Conservation (phyloP, 2,329 filamentous ascomycete genomes). For the Lasiodiplodia gonubiensis region DNA sequence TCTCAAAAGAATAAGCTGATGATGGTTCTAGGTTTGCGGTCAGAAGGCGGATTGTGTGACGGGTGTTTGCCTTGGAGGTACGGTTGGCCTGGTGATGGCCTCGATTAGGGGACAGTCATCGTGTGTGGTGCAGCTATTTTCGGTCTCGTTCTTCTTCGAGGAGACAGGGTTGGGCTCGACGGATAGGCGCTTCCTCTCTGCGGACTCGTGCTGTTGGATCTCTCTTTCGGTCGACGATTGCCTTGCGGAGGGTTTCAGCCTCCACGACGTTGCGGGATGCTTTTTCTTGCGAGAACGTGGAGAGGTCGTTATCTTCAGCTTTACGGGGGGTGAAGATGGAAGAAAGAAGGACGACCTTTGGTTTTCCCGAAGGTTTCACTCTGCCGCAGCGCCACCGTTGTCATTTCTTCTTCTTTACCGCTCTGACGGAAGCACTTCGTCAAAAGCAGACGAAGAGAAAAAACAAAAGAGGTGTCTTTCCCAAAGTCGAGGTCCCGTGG, state of each 20-base stretch:
- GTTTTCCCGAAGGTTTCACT: background rate
- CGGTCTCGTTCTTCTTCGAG: background rate
- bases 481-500: background rate
- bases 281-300: background rate
- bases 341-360: background rate
- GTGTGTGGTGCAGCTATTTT: background rate
- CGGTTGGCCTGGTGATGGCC: no score
- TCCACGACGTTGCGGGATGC: background rate
- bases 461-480: background rate
- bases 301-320: background rate
- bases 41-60: no score
- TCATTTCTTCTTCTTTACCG: conserved; percentile 1
- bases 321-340: background rate
- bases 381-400: background rate
- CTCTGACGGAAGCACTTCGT: background rate
- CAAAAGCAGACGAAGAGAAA: background rate
- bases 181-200: background rate
- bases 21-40: background rate
- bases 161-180: background rate
- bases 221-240: background rate
- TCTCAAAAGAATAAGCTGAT: background rate
- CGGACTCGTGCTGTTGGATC: background rate
- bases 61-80: no score
- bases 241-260: background rate
- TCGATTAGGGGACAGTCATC: no score